Conservation (phyloP, 2,329 filamentous ascomycete genomes). For the Colletotrichum horii region DNA sequence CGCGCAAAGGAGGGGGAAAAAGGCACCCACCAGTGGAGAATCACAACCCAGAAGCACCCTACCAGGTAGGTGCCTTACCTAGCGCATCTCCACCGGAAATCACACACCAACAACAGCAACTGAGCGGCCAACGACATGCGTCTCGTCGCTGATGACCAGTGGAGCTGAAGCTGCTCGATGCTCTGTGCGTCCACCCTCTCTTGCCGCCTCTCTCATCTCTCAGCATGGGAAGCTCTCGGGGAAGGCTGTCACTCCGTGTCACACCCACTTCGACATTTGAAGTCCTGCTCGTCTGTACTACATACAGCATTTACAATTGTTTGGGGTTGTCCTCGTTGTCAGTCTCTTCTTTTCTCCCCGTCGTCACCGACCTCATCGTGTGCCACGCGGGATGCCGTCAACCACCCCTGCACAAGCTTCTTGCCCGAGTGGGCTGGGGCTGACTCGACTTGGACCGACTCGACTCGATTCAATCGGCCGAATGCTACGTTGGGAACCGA, state of each 20-base stretch:
- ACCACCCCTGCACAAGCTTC: neutral
- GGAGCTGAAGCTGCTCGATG: neutral
- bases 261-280: neutral
- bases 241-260: neutral
- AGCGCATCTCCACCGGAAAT: neutral
- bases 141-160: neutral
- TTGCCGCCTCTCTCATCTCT: neutral
- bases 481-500: neutral
- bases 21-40: neutral
- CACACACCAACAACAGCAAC: neutral
- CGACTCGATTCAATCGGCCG: neutral
- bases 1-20: neutral
- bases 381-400: neutral
- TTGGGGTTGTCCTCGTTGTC: neutral
- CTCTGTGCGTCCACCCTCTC: neutral
- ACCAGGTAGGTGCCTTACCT: neutral
- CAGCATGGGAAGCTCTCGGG: neutral
- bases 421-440: neutral
- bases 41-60: neutral
- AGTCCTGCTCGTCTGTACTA: neutral
- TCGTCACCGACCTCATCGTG: neutral
- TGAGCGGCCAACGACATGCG: neutral
- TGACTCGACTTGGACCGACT: neutral
- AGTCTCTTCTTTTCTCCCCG: neutral
- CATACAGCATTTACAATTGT: neutral